Evolutionary conservation across 2,329 filamentous ascomycete genomes (phyloP).

Genomic region (Beauveria sp.): DNA sequence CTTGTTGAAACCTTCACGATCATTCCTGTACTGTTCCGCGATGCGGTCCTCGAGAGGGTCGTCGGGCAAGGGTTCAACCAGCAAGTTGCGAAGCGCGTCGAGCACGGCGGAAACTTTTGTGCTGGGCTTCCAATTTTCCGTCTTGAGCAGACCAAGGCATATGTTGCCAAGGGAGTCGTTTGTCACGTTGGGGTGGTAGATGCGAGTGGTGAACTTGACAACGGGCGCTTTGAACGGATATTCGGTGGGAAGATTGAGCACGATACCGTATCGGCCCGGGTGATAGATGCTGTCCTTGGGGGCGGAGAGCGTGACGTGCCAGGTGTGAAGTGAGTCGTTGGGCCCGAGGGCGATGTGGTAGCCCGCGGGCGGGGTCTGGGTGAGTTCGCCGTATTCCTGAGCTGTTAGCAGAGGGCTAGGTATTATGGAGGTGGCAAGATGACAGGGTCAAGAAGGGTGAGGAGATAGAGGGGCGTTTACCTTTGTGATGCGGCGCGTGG

Average conservation of each 20-base stretch:
- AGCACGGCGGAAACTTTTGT: conserved; percentile 70
- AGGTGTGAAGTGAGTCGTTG: conserved; percentile 42
- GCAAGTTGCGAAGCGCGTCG: conserved; percentile 64
- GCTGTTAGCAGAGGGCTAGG: neutral
- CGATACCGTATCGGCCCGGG: conserved; percentile 67
- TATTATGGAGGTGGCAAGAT: neutral
- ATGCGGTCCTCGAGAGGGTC: conserved; percentile 83
- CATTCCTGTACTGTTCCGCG: conserved; percentile 71
- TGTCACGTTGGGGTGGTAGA: conserved; percentile 92
- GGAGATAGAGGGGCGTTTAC: conserved; percentile 17
- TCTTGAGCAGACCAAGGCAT: conserved; percentile 75
- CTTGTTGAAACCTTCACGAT: conserved; percentile 63
- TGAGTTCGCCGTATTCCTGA: conserved; percentile 49
- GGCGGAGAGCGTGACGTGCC: conserved; percentile 41
- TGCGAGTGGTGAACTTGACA: conserved; percentile 75
- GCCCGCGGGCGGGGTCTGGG: conserved; percentile 36
- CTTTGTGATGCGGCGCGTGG: conserved; percentile 37
- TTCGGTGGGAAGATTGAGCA: conserved; percentile 64
- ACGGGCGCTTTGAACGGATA: conserved; percentile 87
- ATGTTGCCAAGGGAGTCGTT: conserved; percentile 80
- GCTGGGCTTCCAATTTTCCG: conserved; percentile 87
- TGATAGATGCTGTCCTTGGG: conserved; percentile 39
- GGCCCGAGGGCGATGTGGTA: conserved; percentile 39
- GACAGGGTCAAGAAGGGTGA: neutral
- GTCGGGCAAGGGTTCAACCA: conserved; percentile 77